phyloP scores from a whole-genome alignment of 2,329 filamentous ascomycete genomes.

The Colletotrichum musicola region DNA sequence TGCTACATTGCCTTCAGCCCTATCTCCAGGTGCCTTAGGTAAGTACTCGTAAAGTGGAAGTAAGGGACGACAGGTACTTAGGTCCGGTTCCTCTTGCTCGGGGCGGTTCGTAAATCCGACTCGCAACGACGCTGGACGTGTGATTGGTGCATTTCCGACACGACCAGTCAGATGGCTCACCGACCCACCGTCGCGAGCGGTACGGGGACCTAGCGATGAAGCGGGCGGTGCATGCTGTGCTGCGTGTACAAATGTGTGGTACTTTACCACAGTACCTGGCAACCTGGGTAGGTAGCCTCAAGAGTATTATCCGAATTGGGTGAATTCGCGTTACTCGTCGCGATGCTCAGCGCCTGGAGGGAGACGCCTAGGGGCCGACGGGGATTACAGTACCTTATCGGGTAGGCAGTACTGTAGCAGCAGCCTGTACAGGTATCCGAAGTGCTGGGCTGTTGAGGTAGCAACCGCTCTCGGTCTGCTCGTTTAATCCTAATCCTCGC shows the following conservation, averaged over 20 bases:
- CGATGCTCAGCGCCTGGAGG: slow-evolving; percentile 11
- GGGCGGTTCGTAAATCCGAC: slow-evolving; percentile 33
- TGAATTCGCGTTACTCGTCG: slow-evolving; percentile 16
- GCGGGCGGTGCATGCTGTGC: slow-evolving; percentile 28
- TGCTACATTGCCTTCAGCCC: slow-evolving; percentile 31
- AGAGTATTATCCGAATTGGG: slow-evolving; percentile 5
- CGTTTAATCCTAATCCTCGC: background rate
- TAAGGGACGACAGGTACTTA: background rate
- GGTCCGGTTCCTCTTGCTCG: slow-evolving; percentile 7
- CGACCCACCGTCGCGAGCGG: slow-evolving; percentile 7
- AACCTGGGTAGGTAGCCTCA: no score
- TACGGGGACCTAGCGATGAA: background rate
- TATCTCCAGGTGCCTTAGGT: slow-evolving; percentile 9
- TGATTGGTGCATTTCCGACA: slow-evolving; percentile 34
- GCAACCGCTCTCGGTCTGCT: slow-evolving; percentile 30
- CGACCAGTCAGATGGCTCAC: slow-evolving; percentile 27
- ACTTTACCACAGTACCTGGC: no score
- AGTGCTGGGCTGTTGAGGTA: slow-evolving; percentile 16
- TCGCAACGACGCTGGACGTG: slow-evolving; percentile 6
- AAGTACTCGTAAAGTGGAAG: background rate
- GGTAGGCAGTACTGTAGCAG: background rate
- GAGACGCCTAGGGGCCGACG: slow-evolving; percentile 10
- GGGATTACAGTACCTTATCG: background rate
- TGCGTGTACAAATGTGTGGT: background rate
- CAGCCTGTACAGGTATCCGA: background rate